Conservation (phyloP, 495 filamentous ascomycete species). For the Penicillium mononematosum region DNA sequence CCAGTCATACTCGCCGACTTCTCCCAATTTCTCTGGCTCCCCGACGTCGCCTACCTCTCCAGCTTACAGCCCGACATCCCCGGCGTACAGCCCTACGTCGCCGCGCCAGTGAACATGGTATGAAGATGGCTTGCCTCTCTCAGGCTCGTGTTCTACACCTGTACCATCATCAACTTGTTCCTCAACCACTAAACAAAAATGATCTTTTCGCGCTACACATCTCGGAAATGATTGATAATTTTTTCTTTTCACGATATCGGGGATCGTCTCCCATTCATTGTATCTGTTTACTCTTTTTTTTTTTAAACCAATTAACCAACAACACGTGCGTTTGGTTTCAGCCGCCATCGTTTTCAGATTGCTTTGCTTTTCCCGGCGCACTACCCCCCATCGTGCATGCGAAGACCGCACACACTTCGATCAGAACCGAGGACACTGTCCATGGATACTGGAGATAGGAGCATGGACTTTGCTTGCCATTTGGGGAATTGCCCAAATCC, state of each 20-base stretch:
- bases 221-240: slow-evolving; percentile 46
- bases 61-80: slow-evolving; percentile 57
- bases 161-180: slow-evolving; percentile 42
- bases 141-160: slow-evolving; percentile 37
- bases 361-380: slow-evolving; percentile 27
- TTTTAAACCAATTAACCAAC: slow-evolving; percentile 6
- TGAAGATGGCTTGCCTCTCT: slow-evolving; percentile 20
- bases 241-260: slow-evolving; percentile 40
- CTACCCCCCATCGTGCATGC: slow-evolving; percentile 6
- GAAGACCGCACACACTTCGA: not conserved
- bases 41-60: slow-evolving; percentile 56
- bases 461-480: not conserved
- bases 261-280: slow-evolving; percentile 27
- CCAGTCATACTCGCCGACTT: slow-evolving; percentile 73
- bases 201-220: slow-evolving; percentile 41
- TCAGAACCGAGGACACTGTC: not conserved
- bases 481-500: slow-evolving; percentile 11
- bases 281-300: slow-evolving; percentile 32
- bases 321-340: slow-evolving; percentile 17
- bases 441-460: not conserved
- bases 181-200: slow-evolving; percentile 35
- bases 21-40: slow-evolving; percentile 64
- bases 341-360: slow-evolving; percentile 24
- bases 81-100: slow-evolving; percentile 50
- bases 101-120: slow-evolving; percentile 44